phyloP scores from a whole-genome alignment of 495 filamentous ascomycete genomes.

The Penicillium longicatenatum region DNA sequence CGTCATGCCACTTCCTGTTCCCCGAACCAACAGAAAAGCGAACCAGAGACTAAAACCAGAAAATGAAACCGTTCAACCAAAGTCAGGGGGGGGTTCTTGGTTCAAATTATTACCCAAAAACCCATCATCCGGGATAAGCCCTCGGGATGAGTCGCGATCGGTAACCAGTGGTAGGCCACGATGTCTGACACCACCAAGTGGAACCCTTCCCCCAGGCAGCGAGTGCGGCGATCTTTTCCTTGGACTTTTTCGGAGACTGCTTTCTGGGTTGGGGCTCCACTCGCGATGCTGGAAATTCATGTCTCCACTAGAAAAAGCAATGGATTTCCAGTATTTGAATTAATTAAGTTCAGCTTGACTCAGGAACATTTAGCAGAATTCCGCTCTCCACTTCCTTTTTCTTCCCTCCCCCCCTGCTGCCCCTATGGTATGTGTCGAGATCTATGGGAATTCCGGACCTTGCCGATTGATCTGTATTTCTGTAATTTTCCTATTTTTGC shows the following conservation, averaged over 20 bases:
- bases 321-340: slow-evolving; percentile 24
- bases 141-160: slow-evolving; percentile 23
- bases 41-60: neutral
- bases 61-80: neutral
- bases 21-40: neutral
- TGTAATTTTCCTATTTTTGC: too few species aligned
- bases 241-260: slow-evolving; percentile 9
- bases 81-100: too few species aligned
- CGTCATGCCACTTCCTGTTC: slow-evolving; percentile 7
- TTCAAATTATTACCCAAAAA: neutral
- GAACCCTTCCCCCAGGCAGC: slow-evolving; percentile 6
- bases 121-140: slow-evolving; percentile 22
- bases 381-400: slow-evolving; percentile 18
- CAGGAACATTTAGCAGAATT: slow-evolving; percentile 27
- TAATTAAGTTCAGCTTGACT: slow-evolving; percentile 30
- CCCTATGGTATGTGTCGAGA: slow-evolving; percentile 11
- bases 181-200: slow-evolving; percentile 25
- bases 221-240: slow-evolving; percentile 26
- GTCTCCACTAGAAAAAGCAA: slow-evolving; percentile 22
- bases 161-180: slow-evolving; percentile 23
- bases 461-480: slow-evolving; percentile 4
- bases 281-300: too few species aligned
- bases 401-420: slow-evolving; percentile 15
- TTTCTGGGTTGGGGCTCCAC: slow-evolving; percentile 20
- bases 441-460: slow-evolving; percentile 6